These are phyloP conservation scores for Elaeis oleifera DNA, from an alignment of 202 grass and related monocot genomes.

Conservation along the genomic window DNA sequence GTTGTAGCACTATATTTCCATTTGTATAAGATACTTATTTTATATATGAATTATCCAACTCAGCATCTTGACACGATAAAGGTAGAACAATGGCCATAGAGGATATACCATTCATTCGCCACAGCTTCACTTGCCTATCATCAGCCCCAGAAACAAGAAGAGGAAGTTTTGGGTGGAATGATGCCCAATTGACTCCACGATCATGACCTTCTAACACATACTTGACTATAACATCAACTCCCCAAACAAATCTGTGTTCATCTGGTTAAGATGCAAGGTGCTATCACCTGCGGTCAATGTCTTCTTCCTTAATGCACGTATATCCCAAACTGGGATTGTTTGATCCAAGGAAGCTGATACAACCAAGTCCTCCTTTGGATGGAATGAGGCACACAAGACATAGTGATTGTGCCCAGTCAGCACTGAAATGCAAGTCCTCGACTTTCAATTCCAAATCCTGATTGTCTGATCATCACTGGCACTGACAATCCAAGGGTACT, in stretches of 20 bases:
- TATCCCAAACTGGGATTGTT: conserved; percentile 95
- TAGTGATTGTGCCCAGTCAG: conserved; percentile 95
- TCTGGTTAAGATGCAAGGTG: conserved; percentile 71
- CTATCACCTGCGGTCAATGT: conserved; percentile 68
- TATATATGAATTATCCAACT: not conserved
- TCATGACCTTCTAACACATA: conserved; percentile 97
- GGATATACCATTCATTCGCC: conserved; percentile 90
- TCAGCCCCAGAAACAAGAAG: conserved; percentile 96
- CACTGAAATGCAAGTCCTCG: conserved; percentile 82
- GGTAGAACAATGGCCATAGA: too few species aligned
- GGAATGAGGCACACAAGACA: conserved; percentile 93
- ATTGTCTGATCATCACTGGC: conserved; percentile 94
- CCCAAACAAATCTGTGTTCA: conserved; percentile 98
- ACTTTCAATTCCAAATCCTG: conserved; percentile 97
- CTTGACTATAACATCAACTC: conserved; percentile 82
- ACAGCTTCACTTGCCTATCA: conserved; percentile 94
- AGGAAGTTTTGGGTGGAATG: conserved; percentile 73
- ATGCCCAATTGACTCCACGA: conserved; percentile 92
- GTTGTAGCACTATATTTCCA: too few species aligned
- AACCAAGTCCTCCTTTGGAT: conserved; percentile 92
- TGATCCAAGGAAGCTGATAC: conserved; percentile 95
- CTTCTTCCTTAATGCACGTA: conserved; percentile 86
- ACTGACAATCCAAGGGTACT: conserved; percentile 91
- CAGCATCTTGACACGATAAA: too few species aligned
- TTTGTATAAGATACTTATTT: not conserved